phyloP scores from a whole-genome alignment of 2,329 filamentous ascomycete genomes.

The Pestalotiopsis sp. region DNA sequence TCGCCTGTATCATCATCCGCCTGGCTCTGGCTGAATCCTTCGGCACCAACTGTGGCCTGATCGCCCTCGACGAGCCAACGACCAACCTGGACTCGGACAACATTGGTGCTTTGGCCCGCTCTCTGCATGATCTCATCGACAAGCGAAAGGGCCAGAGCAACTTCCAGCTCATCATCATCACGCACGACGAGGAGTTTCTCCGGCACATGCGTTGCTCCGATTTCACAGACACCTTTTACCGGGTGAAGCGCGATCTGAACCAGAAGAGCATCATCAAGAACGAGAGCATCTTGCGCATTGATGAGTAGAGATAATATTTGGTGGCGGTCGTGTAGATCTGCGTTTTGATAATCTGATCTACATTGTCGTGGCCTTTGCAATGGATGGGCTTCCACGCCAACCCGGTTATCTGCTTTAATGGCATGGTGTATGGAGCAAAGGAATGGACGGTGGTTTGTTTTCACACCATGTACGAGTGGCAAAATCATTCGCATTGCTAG shows the following conservation, averaged over 20 bases:
- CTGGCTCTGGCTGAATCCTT: slow-evolving; percentile 96
- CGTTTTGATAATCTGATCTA: background rate
- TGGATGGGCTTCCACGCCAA: background rate
- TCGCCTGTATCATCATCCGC: slow-evolving; percentile 96
- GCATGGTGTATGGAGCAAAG: background rate
- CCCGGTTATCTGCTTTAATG: background rate
- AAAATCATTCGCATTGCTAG: background rate
- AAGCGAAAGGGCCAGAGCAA: slow-evolving; percentile 83
- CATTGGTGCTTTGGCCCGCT: slow-evolving; percentile 84
- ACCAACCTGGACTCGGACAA: slow-evolving; percentile 97
- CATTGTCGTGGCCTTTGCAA: background rate
- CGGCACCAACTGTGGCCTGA: slow-evolving; percentile 91
- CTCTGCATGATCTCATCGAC: slow-evolving; percentile 85
- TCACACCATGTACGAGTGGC: background rate
- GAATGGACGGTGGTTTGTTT: background rate
- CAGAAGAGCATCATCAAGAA: slow-evolving; percentile 88
- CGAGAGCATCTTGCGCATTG: slow-evolving; percentile 58
- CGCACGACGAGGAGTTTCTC: slow-evolving; percentile 96
- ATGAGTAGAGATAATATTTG: background rate
- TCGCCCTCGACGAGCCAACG: slow-evolving; percentile 95
- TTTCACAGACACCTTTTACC: slow-evolving; percentile 90
- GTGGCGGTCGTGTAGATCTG: background rate
- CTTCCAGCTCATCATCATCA: slow-evolving; percentile 98
- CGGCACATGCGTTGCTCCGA: slow-evolving; percentile 92
- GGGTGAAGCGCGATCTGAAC: slow-evolving; percentile 78